Evolutionary conservation across 2,329 filamentous ascomycete species (phyloP).

Genomic region (Claviceps arundinis): DNA sequence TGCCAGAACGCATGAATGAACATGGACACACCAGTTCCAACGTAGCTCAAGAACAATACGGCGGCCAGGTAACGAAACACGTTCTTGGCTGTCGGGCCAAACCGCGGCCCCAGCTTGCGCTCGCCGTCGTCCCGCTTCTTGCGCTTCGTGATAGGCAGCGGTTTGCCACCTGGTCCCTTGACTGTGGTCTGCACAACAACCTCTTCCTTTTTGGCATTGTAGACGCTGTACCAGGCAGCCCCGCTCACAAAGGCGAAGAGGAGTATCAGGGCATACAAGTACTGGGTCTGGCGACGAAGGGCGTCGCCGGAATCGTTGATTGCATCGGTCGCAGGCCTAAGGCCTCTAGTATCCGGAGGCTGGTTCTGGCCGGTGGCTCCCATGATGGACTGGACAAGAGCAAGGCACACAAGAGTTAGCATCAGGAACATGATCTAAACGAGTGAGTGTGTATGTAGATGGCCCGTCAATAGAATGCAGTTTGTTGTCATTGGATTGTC

Average conservation of each 20-base stretch:
- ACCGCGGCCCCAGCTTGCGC: constrained; percentile 34
- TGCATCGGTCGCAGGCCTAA: constrained; percentile 12
- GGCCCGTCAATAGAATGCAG: not conserved
- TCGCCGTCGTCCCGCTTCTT: constrained; percentile 35
- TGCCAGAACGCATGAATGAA: constrained; percentile 55
- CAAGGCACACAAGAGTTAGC: not conserved
- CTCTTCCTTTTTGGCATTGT: constrained; percentile 36
- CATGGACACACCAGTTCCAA: constrained; percentile 61
- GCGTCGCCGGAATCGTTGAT: constrained; percentile 22
- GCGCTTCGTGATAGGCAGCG: constrained; percentile 56
- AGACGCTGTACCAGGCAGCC: constrained; percentile 39
- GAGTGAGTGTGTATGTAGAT: not conserved
- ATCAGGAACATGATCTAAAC: not conserved
- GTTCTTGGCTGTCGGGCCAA: constrained; percentile 53
- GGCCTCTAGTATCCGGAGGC: constrained; percentile 12
- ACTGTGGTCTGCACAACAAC: constrained; percentile 33
- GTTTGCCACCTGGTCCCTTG: constrained; percentile 78
- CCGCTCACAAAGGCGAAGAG: constrained; percentile 37
- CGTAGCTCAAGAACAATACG: constrained; percentile 58
- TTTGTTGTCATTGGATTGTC: not conserved
- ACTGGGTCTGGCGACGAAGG: constrained; percentile 33
- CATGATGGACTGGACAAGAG: constrained; percentile 19
- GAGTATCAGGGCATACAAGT: constrained; percentile 39
- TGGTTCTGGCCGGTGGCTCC: constrained; percentile 20
- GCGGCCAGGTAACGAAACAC: constrained; percentile 65